Base-by-base conservation (phyloP, 2,329 filamentous ascomycete genomes). In the Dryadomyces quercivorus region DNA sequence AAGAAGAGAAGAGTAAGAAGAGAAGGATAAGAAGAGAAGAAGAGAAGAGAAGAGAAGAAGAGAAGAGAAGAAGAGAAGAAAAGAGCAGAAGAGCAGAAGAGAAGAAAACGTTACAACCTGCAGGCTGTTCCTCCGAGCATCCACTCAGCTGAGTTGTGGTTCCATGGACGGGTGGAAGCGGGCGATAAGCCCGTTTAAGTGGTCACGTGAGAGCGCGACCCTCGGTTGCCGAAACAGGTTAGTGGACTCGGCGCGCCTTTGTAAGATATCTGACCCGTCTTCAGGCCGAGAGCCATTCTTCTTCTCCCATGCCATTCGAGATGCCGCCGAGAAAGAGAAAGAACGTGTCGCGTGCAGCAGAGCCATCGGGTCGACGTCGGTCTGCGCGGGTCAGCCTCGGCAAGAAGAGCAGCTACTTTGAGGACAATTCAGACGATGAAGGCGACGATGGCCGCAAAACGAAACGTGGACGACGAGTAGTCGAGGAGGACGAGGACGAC, bases 341-440 rank as follows among this genome's bases (percentile, higher is more conserved):
- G 12, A 8, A 5, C 8, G 26, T 8, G 4, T 31, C 26, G 26
- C 26, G 26, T 31, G 64, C 65, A 1, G 56, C 64, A 7, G 65
- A 64, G 15, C 57, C 65, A 4, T 5, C n/a, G 5, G n/a, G 10
- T 5, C 72, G 73, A 18, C 70, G 74, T n/a, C 70, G 72, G 51
- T 80, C 77, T 6, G 62, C 67, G 21, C 76, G 77, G 47, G 62
- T 74, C 42, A 71, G 66, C 62, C 70, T 67, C 69, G 1, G 63
- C 59, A 20, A 70, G 59, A 78, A 71, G 66, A 80, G 76, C 65
- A 66, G 65, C 18, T 80, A 80, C 62, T 79, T 79, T 61, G 75
- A 77, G 55, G 63, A 57, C 51, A 13, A 65, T 12, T 63, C 65
- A 3, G 62, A 64, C 2, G 62, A 21, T 2, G 55, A 52, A n/a